Evolutionary conservation across 2,329 filamentous ascomycete species (phyloP).

Genomic region (Scedosporium apiospermum): DNA sequence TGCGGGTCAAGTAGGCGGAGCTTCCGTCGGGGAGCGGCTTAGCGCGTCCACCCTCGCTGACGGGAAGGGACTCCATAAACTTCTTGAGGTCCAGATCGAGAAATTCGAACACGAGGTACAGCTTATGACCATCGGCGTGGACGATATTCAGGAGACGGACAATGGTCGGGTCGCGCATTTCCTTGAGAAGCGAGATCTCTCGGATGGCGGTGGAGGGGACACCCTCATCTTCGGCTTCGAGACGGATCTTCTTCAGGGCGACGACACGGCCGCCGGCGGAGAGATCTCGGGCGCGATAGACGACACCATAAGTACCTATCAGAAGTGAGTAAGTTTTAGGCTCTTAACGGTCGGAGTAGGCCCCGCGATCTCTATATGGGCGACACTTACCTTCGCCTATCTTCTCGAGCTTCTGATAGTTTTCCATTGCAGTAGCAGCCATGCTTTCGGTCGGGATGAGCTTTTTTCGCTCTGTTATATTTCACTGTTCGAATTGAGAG

Average conservation of each 20-base stretch:
- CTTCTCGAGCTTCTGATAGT: conserved; percentile 95
- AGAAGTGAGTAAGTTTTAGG: conserved; percentile 1
- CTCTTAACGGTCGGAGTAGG: neutral
- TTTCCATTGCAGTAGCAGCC: conserved; percentile 57
- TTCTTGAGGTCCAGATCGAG: conserved; percentile 89
- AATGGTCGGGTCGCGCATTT: conserved; percentile 89
- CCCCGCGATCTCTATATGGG: too few species aligned
- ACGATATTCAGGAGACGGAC: conserved; percentile 85
- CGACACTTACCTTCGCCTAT: conserved; percentile 73
- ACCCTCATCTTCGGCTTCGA: conserved; percentile 90
- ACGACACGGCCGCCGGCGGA: conserved; percentile 76
- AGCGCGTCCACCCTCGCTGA: conserved; percentile 74
- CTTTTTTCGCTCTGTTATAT: too few species aligned
- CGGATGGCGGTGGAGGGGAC: conserved; percentile 89
- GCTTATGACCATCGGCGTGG: conserved; percentile 87
- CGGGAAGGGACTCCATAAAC: conserved; percentile 86
- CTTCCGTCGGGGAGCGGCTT: conserved; percentile 76
- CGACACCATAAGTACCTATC: conserved; percentile 83
- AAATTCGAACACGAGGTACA: conserved; percentile 89
- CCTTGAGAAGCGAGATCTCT: conserved; percentile 88
- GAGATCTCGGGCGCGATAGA: conserved; percentile 88
- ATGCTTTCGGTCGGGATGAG: neutral
- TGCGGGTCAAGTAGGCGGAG: conserved; percentile 48
- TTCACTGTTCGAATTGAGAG: neutral
- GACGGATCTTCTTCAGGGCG: conserved; percentile 88